Evolutionary conservation across 768 basidiomycete genomes (phyloP).

Genomic region (Pisolithus sp.): DNA sequence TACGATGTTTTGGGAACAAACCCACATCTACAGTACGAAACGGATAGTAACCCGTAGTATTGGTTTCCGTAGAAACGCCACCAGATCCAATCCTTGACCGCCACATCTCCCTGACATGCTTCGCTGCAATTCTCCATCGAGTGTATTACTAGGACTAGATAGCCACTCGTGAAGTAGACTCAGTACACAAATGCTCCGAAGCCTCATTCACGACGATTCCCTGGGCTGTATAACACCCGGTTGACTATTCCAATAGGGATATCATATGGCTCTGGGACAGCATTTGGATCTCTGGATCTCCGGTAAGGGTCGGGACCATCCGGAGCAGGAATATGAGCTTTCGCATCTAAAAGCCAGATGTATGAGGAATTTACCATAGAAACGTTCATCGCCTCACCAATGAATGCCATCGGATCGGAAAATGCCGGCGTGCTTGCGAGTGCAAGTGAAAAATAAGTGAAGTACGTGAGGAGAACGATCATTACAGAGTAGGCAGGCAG

Average conservation of each 20-base stretch:
- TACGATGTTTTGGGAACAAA: background rate
- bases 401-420: slow-evolving; percentile 57
- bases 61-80: background rate
- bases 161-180: background rate
- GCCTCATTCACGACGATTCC: background rate
- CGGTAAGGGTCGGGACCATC: slow-evolving; percentile 40
- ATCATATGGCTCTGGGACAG: slow-evolving; percentile 68
- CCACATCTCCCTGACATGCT: background rate
- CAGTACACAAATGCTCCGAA: background rate
- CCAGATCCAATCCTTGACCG: too few species aligned
- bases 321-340: slow-evolving; percentile 42
- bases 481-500: slow-evolving; percentile 74
- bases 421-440: slow-evolving; percentile 66
- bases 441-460: slow-evolving; percentile 70
- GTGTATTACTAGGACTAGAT: background rate
- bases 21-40: background rate
- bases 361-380: slow-evolving; percentile 8
- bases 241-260: slow-evolving; percentile 80
- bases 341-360: slow-evolving; percentile 41
- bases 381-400: slow-evolving; percentile 41
- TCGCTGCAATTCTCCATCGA: too few species aligned
- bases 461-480: slow-evolving; percentile 67
- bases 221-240: slow-evolving; percentile 52
- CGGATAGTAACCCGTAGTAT: background rate
- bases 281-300: slow-evolving; percentile 37